Conservation (phyloP, 2,329 filamentous ascomycete genomes). For the Ophiostoma perfectum region DNA sequence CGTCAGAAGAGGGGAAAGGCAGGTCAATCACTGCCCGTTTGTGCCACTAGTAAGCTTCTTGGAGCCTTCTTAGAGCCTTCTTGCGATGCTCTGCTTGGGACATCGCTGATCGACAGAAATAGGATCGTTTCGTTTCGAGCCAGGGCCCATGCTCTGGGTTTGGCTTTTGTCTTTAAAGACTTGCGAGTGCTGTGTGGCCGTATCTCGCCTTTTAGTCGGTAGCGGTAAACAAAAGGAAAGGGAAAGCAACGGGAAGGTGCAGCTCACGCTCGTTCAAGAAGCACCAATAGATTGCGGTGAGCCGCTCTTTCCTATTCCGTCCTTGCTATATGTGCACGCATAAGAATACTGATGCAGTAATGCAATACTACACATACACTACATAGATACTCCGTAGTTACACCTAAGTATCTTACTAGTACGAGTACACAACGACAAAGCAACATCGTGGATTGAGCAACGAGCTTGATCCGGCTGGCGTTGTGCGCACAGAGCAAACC, state of each 20-base stretch:
- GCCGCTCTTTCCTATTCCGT: neutral
- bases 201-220: no score
- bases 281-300: no score
- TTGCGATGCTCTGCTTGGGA: neutral
- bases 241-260: neutral
- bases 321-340: neutral
- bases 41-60: neutral
- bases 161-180: neutral
- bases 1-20: neutral
- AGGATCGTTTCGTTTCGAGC: neutral
- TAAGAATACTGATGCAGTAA: neutral
- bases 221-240: no score
- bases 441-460: slow-evolving; percentile 22
- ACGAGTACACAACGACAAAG: slow-evolving; percentile 6
- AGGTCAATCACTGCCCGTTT: neutral
- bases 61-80: neutral
- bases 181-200: no score
- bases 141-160: neutral
- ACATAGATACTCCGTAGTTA: neutral
- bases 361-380: neutral
- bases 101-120: neutral
- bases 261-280: neutral
- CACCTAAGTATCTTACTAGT: neutral
- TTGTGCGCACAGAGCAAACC: neutral
- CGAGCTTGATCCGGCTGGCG: slow-evolving; percentile 1